Base-by-base conservation (phyloP, 2,329 filamentous ascomycete genomes). In the Stemphylium vesicarium region DNA sequence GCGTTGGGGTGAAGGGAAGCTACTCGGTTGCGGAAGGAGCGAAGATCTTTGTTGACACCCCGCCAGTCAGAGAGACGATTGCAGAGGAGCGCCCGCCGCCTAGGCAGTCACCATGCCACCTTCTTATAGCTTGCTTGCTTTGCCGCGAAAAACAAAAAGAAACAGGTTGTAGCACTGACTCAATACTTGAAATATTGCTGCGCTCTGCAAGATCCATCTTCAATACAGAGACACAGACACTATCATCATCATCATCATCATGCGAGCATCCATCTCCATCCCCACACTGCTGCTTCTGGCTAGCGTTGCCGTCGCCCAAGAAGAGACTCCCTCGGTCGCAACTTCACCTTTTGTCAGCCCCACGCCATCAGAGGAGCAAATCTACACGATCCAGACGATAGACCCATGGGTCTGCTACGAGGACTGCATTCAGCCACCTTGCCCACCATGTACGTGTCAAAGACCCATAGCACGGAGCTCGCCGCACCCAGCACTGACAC, bases 21-120 rank as follows among this genome's bases (percentile, higher is more conserved):
- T 68, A 64, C 57, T 53, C 65, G 66, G 59, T 63, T 63, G 63
- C 57, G 63, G 70, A 69, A 71, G 72, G 71, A 67, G 65, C 64
- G 65, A 65, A 66, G 63, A 64, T 66, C 59, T 52, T 24, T 22
- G 26, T 37, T 37, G 35, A n/a, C 46, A 42, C 47, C 60, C 58
- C 52, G 32, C 59, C 61, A 62, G 39, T 64, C 62, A 64, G 49
- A 32, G 50, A 49, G n/a, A n/a, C n/a, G n/a, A n/a, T n/a, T n/a
- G n/a, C n/a, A n/a, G n/a, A n/a, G n/a, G 42, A 29, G 24, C 38
- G 42, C 47, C 51, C 43, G 52, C 49, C 53, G 57, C 54, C 53
- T 39, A 53, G 50, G 50, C 56, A 51, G 37, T 45, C 32, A 40
- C 32, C 41, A 47, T 31, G n/a, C 13, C 31, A 13, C 18, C 31